phyloP scores from a whole-genome alignment of 495 filamentous ascomycete species.

The Xylaria telfairii region DNA sequence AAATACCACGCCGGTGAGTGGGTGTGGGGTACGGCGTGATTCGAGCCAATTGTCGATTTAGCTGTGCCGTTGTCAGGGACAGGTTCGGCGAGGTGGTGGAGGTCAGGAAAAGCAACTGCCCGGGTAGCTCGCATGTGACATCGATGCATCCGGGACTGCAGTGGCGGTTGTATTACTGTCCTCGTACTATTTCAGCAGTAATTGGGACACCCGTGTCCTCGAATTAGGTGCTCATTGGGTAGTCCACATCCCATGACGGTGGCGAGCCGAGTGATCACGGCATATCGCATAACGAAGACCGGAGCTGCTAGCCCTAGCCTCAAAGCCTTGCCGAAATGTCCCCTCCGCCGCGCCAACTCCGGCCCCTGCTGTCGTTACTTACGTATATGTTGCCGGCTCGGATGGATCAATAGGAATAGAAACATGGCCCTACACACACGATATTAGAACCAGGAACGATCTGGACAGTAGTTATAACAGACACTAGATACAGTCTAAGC shows the following conservation, averaged over 20 bases:
- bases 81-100: not conserved
- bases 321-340: not conserved
- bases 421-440: not conserved
- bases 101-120: not conserved
- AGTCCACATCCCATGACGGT: not conserved
- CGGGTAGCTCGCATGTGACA: not conserved
- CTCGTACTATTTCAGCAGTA: not conserved
- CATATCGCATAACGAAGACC: not conserved
- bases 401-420: not conserved
- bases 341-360: not conserved
- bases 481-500: not conserved
- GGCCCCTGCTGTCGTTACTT: not conserved
- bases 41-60: not conserved
- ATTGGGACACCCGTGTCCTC: not conserved
- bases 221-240: not conserved
- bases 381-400: not conserved
- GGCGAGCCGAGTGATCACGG: not conserved
- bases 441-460: not conserved
- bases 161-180: not conserved
- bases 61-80: not conserved
- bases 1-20: slow-evolving; percentile 2
- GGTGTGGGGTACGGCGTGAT: not conserved
- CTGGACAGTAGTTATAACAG: not conserved
- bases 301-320: not conserved
- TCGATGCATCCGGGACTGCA: not conserved